These are phyloP conservation scores for Sporothrix pseudoabietina DNA, from an alignment of 2,329 filamentous ascomycete species.

Conservation along the genomic window DNA sequence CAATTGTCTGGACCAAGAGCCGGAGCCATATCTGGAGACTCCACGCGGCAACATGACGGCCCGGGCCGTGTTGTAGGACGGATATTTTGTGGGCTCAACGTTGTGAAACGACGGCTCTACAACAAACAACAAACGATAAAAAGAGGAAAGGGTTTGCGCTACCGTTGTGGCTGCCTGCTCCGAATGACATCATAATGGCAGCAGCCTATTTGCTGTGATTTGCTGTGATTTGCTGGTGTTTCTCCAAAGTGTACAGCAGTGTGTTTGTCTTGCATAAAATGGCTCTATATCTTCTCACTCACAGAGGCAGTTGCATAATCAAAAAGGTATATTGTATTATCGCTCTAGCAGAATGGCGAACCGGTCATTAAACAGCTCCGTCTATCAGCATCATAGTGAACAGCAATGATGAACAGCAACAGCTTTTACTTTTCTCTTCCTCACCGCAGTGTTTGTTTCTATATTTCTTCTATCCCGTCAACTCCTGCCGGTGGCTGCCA, in stretches of 20 bases:
- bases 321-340: conserved; percentile 8
- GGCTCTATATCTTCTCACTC: not conserved
- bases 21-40: no score
- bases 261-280: not conserved
- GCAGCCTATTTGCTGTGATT: not conserved
- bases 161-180: not conserved
- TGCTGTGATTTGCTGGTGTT: not conserved
- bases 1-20: not conserved
- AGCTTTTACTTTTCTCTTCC: not conserved
- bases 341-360: not conserved
- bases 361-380: not conserved
- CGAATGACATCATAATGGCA: not conserved
- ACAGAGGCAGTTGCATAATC: not conserved
- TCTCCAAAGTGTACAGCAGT: not conserved
- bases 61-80: not conserved
- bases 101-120: not conserved
- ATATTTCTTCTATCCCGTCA: no score
- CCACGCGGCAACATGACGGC: not conserved
- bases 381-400: not conserved
- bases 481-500: no score
- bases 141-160: not conserved
- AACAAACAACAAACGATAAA: not conserved
- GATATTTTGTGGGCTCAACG: not conserved
- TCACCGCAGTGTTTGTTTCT: no score
- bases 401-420: no score